These are phyloP conservation scores for Calycina herbarum DNA, from an alignment of 2,329 filamentous ascomycete species.

Conservation along the genomic window DNA sequence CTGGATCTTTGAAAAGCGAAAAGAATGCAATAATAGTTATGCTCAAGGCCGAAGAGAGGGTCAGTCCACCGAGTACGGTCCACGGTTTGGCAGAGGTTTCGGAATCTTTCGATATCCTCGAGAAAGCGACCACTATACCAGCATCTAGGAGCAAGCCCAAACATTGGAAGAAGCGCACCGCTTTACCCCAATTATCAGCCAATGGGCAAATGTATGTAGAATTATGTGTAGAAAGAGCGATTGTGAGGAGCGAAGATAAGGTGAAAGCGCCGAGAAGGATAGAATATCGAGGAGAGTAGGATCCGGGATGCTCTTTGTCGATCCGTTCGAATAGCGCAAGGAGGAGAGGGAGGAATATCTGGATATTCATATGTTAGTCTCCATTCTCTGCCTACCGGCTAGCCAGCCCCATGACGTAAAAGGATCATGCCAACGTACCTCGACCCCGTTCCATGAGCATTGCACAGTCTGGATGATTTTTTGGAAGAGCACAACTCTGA, in stretches of 20 bases:
- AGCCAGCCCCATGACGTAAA: neutral
- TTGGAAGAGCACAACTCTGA: slow-evolving; percentile 14
- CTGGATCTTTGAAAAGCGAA: slow-evolving; percentile 12
- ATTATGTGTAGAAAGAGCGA: slow-evolving; percentile 10
- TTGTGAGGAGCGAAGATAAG: slow-evolving; percentile 8
- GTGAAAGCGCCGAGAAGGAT: slow-evolving; percentile 6
- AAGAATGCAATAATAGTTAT: slow-evolving; percentile 7
- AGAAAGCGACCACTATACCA: slow-evolving; percentile 13
- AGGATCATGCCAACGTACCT: slow-evolving; percentile 10
- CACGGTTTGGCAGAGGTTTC: slow-evolving; percentile 10
- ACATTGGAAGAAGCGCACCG: slow-evolving; percentile 13
- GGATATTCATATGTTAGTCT: neutral
- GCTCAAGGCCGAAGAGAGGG: slow-evolving; percentile 12
- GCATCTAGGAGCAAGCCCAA: slow-evolving; percentile 18
- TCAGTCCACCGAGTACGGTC: slow-evolving; percentile 12
- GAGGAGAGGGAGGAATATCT: slow-evolving; percentile 19
- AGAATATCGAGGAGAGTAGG: slow-evolving; percentile 9
- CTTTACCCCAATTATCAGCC: slow-evolving; percentile 2
- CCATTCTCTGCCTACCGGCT: neutral
- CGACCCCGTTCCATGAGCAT: slow-evolving; percentile 19
- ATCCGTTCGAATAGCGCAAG: slow-evolving; percentile 14
- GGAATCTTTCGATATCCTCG: slow-evolving; percentile 15
- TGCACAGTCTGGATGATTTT: slow-evolving; percentile 13
- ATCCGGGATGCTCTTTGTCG: slow-evolving; percentile 4
- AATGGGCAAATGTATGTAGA: slow-evolving; percentile 21